These are phyloP conservation scores for Porcisia hertigi DNA, from an alignment of 208 protist species.

Conservation along the genomic window DNA sequence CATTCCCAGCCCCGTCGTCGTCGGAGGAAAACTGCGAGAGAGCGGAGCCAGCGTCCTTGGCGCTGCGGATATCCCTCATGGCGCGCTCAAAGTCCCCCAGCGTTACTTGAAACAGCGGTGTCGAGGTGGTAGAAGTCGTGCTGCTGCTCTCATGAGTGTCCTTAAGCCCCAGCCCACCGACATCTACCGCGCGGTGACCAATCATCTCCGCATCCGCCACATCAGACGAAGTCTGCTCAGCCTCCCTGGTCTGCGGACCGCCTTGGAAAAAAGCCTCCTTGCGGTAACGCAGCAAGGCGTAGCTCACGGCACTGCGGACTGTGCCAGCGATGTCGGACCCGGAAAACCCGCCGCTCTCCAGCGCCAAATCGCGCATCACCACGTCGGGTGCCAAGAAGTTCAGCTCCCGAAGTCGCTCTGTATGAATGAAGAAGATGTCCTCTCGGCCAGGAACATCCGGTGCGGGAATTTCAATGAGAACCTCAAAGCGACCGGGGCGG, in stretches of 20 bases:
- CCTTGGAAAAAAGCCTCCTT: constrained; percentile 20
- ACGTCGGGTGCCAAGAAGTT: constrained; percentile 85
- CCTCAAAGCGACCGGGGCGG: constrained; percentile 92
- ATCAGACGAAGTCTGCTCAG: background rate
- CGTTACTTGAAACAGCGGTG: constrained; percentile 10
- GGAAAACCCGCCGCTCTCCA: constrained; percentile 96
- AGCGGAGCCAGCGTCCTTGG: constrained; percentile 35
- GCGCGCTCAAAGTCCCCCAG: constrained; percentile 34
- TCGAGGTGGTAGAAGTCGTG: background rate
- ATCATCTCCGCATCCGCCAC: constrained; percentile 1
- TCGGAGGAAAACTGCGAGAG: constrained; percentile 28
- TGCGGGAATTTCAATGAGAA: constrained; percentile 89
- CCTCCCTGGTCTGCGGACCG: background rate
- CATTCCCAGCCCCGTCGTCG: constrained; percentile 18
- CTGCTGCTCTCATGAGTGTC: background rate
- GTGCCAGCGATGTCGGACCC: constrained; percentile 94
- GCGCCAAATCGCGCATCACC: constrained; percentile 90
- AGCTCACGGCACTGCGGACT: constrained; percentile 82
- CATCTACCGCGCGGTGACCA: constrained; percentile 16
- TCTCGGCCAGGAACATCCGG: constrained; percentile 80
- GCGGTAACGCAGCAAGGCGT: constrained; percentile 73
- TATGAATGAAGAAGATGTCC: constrained; percentile 94
- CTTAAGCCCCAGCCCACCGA: background rate
- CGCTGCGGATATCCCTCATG: constrained; percentile 45
- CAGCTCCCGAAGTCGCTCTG: constrained; percentile 83